Base-by-base conservation (phyloP, 306 rosid species). In the Alnus glutinosa region DNA sequence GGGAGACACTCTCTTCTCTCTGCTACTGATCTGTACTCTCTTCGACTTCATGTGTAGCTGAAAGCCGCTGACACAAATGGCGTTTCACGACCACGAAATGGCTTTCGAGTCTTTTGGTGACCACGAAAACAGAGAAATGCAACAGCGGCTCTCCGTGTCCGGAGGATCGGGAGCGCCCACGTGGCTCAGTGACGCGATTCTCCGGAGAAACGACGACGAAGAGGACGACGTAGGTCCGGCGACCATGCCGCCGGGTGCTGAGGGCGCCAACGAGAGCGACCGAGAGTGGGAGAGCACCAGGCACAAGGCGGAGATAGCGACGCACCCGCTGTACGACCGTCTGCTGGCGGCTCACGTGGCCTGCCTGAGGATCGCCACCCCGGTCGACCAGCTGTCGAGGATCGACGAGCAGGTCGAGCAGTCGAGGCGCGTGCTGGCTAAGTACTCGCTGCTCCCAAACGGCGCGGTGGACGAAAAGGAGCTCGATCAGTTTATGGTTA, bases 251-350 rank as follows among this genome's bases (percentile, higher is more conserved):
- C 70, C 76, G 72, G 75, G 23, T 80, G 70, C 30, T 14, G 77
- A 51, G 89, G 79, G 79, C 85, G 84, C 80, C 70, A 70, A 71
- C 50, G 79, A 76, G 1, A 71, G 82, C 6, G 71, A 57, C 5
- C 52, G 79, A 0, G 85, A 73, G 51, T 23, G 80, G 64, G 88
- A 81, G 71, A 80, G 84, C 4, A 79, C 84, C 37, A 87, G 85
- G 75, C 87, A 76, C 76, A 95, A 93, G 73, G 90, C 90, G 0
- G 96, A 89, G 46, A 89, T 95, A 39, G 69, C 90, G 62, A 85
- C 90, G n/a, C 99, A 95, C 55, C 97, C 98, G 0, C 91, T 95
- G 39, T 95, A 95, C 81, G 99, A 95, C 2, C 99, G 93, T 78
- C 79, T 95, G 13, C 79, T 95, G 1, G 86, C 98, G 4, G 96